A percentile compares a stretch with the other conserved stretches of the same genome.
These are phyloP conservation scores for Primulina tabacum DNA, from an alignment of 257 asterid genomes.

Conservation along the genomic window DNA sequence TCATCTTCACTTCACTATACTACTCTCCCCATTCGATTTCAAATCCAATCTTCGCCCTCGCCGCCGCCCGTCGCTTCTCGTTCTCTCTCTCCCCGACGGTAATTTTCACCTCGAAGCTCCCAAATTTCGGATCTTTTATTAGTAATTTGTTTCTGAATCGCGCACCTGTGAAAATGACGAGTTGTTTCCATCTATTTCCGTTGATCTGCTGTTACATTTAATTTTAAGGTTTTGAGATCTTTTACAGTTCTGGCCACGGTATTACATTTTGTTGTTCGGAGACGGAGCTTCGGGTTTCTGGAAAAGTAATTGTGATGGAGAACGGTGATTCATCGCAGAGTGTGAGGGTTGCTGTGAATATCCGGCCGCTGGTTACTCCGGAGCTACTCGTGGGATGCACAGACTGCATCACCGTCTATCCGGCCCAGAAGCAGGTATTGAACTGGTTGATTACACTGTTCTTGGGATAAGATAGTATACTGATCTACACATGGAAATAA, in stretches of 20 bases:
- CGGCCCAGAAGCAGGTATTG: constrained; percentile 75
- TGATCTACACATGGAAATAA: too few species aligned
- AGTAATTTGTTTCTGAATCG: neutral
- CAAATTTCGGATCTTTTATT: neutral
- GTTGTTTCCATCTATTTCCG: too few species aligned
- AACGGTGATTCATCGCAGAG: constrained; percentile 57
- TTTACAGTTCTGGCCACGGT: too few species aligned
- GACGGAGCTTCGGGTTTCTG: neutral
- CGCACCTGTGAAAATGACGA: neutral
- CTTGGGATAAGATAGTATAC: too few species aligned
- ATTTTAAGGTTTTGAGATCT: too few species aligned
- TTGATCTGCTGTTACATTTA: too few species aligned
- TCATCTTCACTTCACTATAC: neutral
- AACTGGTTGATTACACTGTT: neutral
- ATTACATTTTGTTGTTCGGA: too few species aligned
- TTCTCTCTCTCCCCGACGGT: neutral
- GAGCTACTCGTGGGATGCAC: constrained; percentile 94
- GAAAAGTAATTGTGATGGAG: constrained; percentile 42
- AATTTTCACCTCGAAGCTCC: neutral
- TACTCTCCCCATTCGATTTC: neutral
- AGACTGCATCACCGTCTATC: constrained; percentile 72
- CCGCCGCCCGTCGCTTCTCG: neutral
- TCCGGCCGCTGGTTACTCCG: constrained; percentile 81
- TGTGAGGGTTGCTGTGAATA: constrained; percentile 84
- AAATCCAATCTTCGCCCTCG: neutral